A percentile compares a stretch with the other conserved stretches of the same genome.
Evolutionary conservation across 2,329 filamentous ascomycete species (phyloP).

Genomic region (Cladophialophora carrionii): DNA sequence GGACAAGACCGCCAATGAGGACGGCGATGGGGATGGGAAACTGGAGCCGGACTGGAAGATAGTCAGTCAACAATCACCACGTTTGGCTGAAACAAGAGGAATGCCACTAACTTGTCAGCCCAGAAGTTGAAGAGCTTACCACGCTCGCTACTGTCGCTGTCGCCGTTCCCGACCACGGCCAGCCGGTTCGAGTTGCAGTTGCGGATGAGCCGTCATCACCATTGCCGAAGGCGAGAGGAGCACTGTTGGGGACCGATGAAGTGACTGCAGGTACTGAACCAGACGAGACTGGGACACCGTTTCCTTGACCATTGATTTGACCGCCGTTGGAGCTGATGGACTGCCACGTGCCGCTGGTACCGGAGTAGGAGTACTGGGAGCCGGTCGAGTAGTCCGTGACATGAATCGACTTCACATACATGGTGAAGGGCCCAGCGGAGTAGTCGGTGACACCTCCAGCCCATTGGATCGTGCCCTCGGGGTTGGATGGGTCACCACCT

Average conservation of each 20-base stretch:
- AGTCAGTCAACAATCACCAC: slow-evolving; percentile 38
- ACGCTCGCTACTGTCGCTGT: slow-evolving; percentile 69
- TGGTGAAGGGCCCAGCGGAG: slow-evolving; percentile 67
- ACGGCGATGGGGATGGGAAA: slow-evolving; percentile 58
- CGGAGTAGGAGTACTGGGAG: slow-evolving; percentile 77
- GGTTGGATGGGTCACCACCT: slow-evolving; percentile 58
- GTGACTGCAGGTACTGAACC: slow-evolving; percentile 32
- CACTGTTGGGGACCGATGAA: slow-evolving; percentile 40
- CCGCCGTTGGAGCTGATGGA: slow-evolving; percentile 84
- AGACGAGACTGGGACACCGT: slow-evolving; percentile 46
- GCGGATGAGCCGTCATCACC: slow-evolving; percentile 42
- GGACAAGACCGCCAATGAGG: slow-evolving; percentile 51
- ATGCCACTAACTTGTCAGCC: slow-evolving; percentile 44
- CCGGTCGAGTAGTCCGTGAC: slow-evolving; percentile 87
- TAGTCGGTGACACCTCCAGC: slow-evolving; percentile 72
- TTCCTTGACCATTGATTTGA: slow-evolving; percentile 68
- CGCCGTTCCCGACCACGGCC: slow-evolving; percentile 66
- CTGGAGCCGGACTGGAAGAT: slow-evolving; percentile 45
- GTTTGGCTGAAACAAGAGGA: slow-evolving; percentile 28
- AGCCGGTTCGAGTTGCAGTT: slow-evolving; percentile 62
- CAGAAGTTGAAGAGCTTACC: slow-evolving; percentile 70
- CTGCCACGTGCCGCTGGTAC: slow-evolving; percentile 75
- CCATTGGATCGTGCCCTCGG: slow-evolving; percentile 64
- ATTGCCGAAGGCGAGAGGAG: slow-evolving; percentile 68
- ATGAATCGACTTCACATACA: slow-evolving; percentile 69